These are phyloP conservation scores for Claviceps sp. DNA, from an alignment of 2,329 filamentous ascomycete species.

Conservation along the genomic window DNA sequence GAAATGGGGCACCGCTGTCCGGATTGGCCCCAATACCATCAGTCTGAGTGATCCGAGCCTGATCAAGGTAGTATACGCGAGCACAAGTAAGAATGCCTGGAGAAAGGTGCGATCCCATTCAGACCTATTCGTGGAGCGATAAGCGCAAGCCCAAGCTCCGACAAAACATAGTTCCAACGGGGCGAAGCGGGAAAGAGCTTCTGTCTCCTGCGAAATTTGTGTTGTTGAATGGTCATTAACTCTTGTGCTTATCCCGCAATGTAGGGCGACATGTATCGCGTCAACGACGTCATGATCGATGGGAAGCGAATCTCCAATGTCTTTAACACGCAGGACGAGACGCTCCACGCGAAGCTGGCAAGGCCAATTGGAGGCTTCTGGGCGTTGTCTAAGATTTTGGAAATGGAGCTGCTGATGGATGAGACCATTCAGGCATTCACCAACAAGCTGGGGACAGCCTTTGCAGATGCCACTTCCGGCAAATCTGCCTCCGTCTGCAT, in stretches of 20 bases:
- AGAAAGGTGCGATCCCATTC: slow-evolving; percentile 5
- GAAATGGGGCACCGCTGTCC: slow-evolving; percentile 9
- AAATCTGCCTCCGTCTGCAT: slow-evolving; percentile 3
- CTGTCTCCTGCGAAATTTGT: too few relatives aligned
- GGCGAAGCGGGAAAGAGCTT: too few relatives aligned
- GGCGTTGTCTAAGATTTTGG: slow-evolving; percentile 8
- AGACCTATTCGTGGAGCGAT: too few relatives aligned
- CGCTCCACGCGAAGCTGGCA: slow-evolving; percentile 7
- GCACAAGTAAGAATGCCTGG: slow-evolving; percentile 7
- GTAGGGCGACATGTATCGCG: slow-evolving; percentile 10
- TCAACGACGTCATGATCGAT: slow-evolving; percentile 9
- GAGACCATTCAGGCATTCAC: slow-evolving; percentile 7
- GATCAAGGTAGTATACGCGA: slow-evolving; percentile 9
- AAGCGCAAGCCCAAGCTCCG: too few relatives aligned
- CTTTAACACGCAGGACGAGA: slow-evolving; percentile 10
- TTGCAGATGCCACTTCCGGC: slow-evolving; percentile 4
- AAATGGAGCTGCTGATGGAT: slow-evolving; percentile 9
- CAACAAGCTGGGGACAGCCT: slow-evolving; percentile 4
- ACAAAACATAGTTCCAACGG: too few relatives aligned
- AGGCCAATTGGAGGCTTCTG: slow-evolving; percentile 9
- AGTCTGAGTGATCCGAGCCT: slow-evolving; percentile 8
- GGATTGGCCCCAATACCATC: slow-evolving; percentile 9
- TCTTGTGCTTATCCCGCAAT: background rate
- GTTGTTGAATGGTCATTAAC: background rate
- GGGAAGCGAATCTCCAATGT: slow-evolving; percentile 9